Percentiles rank a stretch among this genome's conserved stretches.
phyloP scores from a whole-genome alignment of 2,329 filamentous ascomycete species.

The Ceratocystis ficicola region DNA sequence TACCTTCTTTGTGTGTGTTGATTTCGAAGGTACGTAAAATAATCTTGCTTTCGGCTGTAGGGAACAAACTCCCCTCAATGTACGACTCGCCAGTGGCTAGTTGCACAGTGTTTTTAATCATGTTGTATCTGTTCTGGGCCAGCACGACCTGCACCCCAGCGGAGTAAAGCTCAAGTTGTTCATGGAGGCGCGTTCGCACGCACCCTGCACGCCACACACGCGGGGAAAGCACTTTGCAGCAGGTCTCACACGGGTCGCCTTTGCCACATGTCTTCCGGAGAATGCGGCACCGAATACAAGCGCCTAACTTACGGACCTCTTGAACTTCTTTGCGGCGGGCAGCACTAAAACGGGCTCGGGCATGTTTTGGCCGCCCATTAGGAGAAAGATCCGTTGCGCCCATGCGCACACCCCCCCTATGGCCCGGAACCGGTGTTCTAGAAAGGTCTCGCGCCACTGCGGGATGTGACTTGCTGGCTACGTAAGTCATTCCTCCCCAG shows the following conservation, averaged over 20 bases:
- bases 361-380: slow-evolving; percentile 41
- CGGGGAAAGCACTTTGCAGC: slow-evolving; percentile 49
- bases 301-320: slow-evolving; percentile 51
- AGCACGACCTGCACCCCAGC: slow-evolving; percentile 52
- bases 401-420: slow-evolving; percentile 42
- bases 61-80: slow-evolving; percentile 50
- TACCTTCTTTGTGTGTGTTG: slow-evolving; percentile 27
- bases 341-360: slow-evolving; percentile 46
- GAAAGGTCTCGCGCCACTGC: slow-evolving; percentile 15
- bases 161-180: slow-evolving; percentile 51
- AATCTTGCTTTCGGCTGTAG: slow-evolving; percentile 32
- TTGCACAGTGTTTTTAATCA: slow-evolving; percentile 39
- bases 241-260: slow-evolving; percentile 51
- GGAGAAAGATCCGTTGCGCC: slow-evolving; percentile 34
- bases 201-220: slow-evolving; percentile 55
- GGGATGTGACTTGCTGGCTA: slow-evolving; percentile 28
- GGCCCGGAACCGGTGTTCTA: slow-evolving; percentile 29
- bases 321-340: slow-evolving; percentile 52
- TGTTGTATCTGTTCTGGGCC: slow-evolving; percentile 47
- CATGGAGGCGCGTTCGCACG: slow-evolving; percentile 48
- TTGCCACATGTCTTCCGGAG: slow-evolving; percentile 55
- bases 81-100: slow-evolving; percentile 39
- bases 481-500: slow-evolving; percentile 44
- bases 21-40: slow-evolving; percentile 26
- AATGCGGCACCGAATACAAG: slow-evolving; percentile 54